Evolutionary conservation across 2,329 filamentous ascomycete genomes (phyloP), one percentile per base, ranked within the genome.

Genomic region (Penicillium sp.): DNA sequence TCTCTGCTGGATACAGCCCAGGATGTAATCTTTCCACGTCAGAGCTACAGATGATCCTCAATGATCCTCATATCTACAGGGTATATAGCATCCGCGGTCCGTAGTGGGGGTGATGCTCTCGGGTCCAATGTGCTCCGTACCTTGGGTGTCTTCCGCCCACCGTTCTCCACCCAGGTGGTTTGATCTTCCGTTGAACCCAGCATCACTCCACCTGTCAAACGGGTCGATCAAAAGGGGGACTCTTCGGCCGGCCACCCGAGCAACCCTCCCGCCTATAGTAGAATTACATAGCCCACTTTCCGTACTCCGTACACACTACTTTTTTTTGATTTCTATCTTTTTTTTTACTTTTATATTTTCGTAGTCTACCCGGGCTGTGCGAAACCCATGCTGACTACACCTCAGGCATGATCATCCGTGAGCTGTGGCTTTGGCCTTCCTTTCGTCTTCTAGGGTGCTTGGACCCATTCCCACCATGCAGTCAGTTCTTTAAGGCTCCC

Each of bases 181-280:
- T 13, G 48, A 51, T 35, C 48, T 51, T 2, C 46, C n/a, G 25
- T n/a, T 48, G 14, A 48, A 48, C 16, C 26, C 14, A 25, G 7
- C 26, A 48, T 48, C 45, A 48, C 45, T 30, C 45, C 45, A 51
- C 30, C 48, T 51, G 48, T 35, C 48, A 51, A 51, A 51, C 19
- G 4, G 48, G 28, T 13, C 30, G 48, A 51, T 51, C 48, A 30
- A 4, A 30, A 16, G 4, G n/a, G 16, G n/a, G 30, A 22, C 22
- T 35, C 48, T 51, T 51, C 48, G 22, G 19, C 48, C 30, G 19
- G 25, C 45, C 45, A 30, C 45, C 19, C n/a, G 5, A 37, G 35
- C 13, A 14, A 37, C 11, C 35, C 38, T 30, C 7, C 28, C 4
- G 28, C 28, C 28, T 5, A 30, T 22, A 22, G 19, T 22, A 22